A percentile compares a stretch with the other conserved stretches of the same genome.
These are phyloP conservation scores for Trametes meyenii DNA, from an alignment of 768 basidiomycete genomes.

Conservation along the genomic window DNA sequence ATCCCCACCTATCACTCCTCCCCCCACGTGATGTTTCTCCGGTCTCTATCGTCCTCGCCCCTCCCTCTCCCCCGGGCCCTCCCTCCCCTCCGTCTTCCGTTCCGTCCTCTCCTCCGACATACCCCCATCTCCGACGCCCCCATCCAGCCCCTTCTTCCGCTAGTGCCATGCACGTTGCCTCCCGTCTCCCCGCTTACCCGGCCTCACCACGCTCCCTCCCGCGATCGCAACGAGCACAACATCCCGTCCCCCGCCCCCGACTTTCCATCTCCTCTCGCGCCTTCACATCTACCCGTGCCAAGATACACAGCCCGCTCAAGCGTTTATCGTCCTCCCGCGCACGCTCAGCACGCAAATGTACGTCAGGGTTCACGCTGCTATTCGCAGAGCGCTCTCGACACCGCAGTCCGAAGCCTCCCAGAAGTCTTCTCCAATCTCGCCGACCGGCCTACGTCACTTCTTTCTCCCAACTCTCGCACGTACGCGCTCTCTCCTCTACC, in stretches of 20 bases:
- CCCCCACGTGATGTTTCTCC: conserved; percentile 12
- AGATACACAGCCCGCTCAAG: neutral
- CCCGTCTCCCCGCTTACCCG: conserved; percentile 6
- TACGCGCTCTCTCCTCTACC: neutral
- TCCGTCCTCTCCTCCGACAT: conserved; percentile 12
- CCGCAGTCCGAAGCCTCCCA: conserved; percentile 13
- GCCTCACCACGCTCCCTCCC: conserved; percentile 8
- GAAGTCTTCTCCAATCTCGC: conserved; percentile 19
- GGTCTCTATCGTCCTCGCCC: conserved; percentile 9
- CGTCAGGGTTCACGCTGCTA: conserved; percentile 3
- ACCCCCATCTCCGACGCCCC: neutral
- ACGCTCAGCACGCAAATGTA: neutral
- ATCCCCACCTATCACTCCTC: neutral
- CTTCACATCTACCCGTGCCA: neutral
- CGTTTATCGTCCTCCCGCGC: neutral
- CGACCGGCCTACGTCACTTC: conserved; percentile 17
- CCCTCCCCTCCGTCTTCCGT: conserved; percentile 8
- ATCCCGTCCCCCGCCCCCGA: neutral
- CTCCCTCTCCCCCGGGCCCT: neutral
- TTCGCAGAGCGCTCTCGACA: conserved; percentile 16
- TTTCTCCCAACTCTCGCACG: neutral
- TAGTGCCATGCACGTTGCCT: neutral
- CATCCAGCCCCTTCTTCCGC: neutral
- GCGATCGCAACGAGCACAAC: conserved; percentile 16
- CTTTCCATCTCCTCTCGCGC: neutral